Conservation (phyloP, 2,329 filamentous ascomycete species). For the Ambrosiella cleistominuta region DNA sequence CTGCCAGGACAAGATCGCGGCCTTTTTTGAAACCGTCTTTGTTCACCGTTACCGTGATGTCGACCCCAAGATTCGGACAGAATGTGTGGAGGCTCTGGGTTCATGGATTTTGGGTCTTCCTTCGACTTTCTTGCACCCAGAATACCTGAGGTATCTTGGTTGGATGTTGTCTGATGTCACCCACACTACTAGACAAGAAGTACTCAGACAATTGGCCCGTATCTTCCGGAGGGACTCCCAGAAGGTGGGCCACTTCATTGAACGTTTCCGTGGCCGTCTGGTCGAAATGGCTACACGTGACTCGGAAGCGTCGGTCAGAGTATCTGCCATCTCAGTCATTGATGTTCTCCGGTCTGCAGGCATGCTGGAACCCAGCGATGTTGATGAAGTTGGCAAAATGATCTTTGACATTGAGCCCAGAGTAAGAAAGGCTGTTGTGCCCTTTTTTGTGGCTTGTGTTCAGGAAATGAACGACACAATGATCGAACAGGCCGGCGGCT, state of each 20-base stretch:
- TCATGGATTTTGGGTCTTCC: slow-evolving; percentile 76
- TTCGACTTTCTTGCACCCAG: slow-evolving; percentile 75
- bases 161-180: slow-evolving; percentile 84
- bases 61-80: slow-evolving; percentile 71
- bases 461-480: slow-evolving; percentile 63
- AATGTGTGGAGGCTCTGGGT: slow-evolving; percentile 74
- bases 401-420: slow-evolving; percentile 75
- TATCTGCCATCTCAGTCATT: slow-evolving; percentile 63
- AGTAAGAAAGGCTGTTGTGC: slow-evolving; percentile 74
- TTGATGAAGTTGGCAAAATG: slow-evolving; percentile 72
- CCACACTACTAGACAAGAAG: slow-evolving; percentile 60
- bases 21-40: slow-evolving; percentile 84
- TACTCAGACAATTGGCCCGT: slow-evolving; percentile 62
- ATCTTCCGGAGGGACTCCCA: slow-evolving; percentile 70
- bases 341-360: slow-evolving; percentile 69
- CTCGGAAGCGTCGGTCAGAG: slow-evolving; percentile 62
- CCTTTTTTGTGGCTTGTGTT: slow-evolving; percentile 80
- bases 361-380: slow-evolving; percentile 76
- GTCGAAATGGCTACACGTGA: slow-evolving; percentile 88
- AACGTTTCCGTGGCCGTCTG: slow-evolving; percentile 69
- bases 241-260: slow-evolving; percentile 79
- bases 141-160: slow-evolving; percentile 81
- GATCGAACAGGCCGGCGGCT: slow-evolving; percentile 68
- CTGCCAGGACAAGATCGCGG: slow-evolving; percentile 56
- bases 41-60: slow-evolving; percentile 92